These are phyloP conservation scores for Parmelia sp. DNA, from an alignment of 495 filamentous ascomycete genomes.

Conservation along the genomic window DNA sequence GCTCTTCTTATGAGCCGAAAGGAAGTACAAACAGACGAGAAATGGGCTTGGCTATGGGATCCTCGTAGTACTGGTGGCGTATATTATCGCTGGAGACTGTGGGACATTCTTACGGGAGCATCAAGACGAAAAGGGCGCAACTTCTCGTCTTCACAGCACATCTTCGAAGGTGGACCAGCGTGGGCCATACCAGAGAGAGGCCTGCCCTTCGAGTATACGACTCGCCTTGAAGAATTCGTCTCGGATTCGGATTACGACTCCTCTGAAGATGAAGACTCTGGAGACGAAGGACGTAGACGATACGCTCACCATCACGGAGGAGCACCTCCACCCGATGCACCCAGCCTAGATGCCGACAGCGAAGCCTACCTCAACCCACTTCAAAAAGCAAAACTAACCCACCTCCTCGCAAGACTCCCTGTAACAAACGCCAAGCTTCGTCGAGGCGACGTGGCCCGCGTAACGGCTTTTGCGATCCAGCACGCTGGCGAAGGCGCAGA, in stretches of 20 bases:
- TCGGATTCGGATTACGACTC: conserved; percentile 80
- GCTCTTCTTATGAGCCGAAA: conserved; percentile 81
- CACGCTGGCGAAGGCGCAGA: conserved; percentile 74
- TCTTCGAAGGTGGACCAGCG: conserved; percentile 64
- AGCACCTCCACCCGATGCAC: conserved; percentile 44
- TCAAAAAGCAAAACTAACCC: conserved; percentile 73
- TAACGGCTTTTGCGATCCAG: conserved; percentile 85
- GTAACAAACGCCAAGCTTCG: conserved; percentile 66
- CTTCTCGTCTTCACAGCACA: conserved; percentile 28
- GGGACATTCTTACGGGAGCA: conserved; percentile 62
- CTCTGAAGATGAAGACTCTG: conserved; percentile 79
- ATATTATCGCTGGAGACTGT: conserved; percentile 88
- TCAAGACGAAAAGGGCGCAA: conserved; percentile 28
- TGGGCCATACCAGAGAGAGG: conserved; percentile 65
- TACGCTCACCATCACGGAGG: conserved; percentile 39
- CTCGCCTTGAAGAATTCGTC: conserved; percentile 66
- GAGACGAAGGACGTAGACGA: conserved; percentile 61
- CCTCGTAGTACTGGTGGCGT: conserved; percentile 69
- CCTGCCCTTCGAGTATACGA: conserved; percentile 68
- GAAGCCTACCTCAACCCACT: conserved; percentile 75
- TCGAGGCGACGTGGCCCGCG: conserved; percentile 77
- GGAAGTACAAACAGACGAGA: conserved; percentile 73
- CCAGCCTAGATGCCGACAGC: conserved; percentile 46
- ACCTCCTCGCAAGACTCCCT: conserved; percentile 74
- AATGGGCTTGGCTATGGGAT: conserved; percentile 94